These are phyloP conservation scores for Coemansia sp. DNA, from an alignment of 192 early-diverging fungal species.

Conservation along the genomic window DNA sequence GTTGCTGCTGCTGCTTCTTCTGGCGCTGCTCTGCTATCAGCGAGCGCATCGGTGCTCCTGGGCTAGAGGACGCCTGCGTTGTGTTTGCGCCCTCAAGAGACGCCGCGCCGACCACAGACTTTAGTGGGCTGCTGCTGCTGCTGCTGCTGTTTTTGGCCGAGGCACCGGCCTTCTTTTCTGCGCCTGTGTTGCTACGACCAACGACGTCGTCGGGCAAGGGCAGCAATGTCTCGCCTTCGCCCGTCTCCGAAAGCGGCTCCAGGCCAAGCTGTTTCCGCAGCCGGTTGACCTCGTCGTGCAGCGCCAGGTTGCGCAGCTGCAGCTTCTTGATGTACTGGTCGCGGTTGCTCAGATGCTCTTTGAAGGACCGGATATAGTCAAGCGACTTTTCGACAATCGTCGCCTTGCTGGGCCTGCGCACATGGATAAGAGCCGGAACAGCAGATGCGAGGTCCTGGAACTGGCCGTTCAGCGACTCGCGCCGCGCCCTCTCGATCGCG, in stretches of 20 bases:
- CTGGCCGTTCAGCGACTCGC: conserved; percentile 74
- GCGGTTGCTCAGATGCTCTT: conserved; percentile 43
- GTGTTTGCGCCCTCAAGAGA: not conserved
- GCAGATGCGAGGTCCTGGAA: conserved; percentile 80
- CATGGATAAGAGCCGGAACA: conserved; percentile 67
- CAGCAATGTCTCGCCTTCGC: conserved; percentile 11
- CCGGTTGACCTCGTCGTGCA: conserved; percentile 62
- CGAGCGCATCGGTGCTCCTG: not conserved
- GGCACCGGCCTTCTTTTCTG: not conserved
- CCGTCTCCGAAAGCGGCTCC: conserved; percentile 42
- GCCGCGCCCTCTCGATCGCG: conserved; percentile 74
- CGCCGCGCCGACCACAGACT: not conserved
- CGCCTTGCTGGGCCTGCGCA: conserved; percentile 76
- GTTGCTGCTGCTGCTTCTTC: conserved; percentile 4
- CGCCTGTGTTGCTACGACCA: not conserved
- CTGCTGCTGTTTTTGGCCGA: not conserved
- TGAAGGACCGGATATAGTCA: conserved; percentile 59
- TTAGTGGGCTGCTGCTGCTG: conserved; percentile 8
- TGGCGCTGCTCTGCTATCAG: conserved; percentile 5
- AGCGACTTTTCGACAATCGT: conserved; percentile 77
- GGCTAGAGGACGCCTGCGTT: not conserved
- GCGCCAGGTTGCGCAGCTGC: conserved; percentile 54
- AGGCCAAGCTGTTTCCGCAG: conserved; percentile 59
- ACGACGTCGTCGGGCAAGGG: conserved; percentile 7
- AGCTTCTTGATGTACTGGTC: conserved; percentile 52